Base-by-base conservation (phyloP, 257 asterid species). In the Solanum chilense region DNA sequence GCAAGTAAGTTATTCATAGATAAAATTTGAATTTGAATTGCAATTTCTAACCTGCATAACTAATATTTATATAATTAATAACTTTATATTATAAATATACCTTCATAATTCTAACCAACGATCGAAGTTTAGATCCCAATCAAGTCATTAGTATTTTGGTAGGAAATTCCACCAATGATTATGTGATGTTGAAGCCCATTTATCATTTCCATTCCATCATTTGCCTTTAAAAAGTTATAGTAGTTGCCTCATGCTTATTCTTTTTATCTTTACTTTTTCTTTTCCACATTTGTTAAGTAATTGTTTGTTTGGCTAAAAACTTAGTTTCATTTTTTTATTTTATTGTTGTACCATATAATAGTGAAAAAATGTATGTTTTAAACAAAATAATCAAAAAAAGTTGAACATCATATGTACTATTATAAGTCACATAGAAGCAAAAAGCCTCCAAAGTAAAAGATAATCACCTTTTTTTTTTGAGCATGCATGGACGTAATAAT, bases 401-500 rank as follows among this genome's bases (percentile, higher is more conserved):
- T 42, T 7, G 25, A 42, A 27, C n/a, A 14, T 4, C 64, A 78
- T 45, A 45, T 25, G 16, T 71, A 69, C 23, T 69, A 12, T 76
- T 13, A n/a, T 64, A 62, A 62, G 29, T 76, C 12, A 76, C 6
- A n/a, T 4, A 16, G 27, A 80, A 80, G 69, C 20, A 10, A 47
- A 80, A 80, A 47, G 44, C 68, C 85, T 29, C 85, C 66, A 47
- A 80, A 27, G 41, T 80, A 44, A 74, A 82, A 31, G 52, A 13
- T 56, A 41, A 23, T 10, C 73, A 16, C n/a, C 31, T 64, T 56
- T 49, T 71, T 71, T 70, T 31, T 70, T 31, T 71, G 25, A 71
- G 78, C 78, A 33, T 71, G 78, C 78, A 33, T 71, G 78, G 78
- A 16, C 42, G 7, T 70, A 89, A 89, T 89, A 21, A 89, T 86